Evolutionary conservation across 1,284 basidiomycete species (phyloP), one percentile per base, ranked within the genome.

Genomic region (Lentinus polychrous): DNA sequence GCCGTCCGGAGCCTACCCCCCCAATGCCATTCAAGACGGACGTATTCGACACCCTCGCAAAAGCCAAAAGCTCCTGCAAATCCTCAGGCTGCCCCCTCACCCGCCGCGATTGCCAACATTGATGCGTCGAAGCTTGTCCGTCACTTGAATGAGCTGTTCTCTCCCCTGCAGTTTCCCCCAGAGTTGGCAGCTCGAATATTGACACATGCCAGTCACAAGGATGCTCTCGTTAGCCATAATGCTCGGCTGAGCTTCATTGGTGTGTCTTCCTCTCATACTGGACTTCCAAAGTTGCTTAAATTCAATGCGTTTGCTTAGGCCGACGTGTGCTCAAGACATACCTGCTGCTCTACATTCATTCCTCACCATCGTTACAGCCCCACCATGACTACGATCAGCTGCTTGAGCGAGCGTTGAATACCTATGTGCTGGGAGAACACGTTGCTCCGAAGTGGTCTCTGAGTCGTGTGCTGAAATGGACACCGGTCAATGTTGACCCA

Each of bases 251-350:
- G 75, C 32, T 91, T 91, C 57, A 72, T 88, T 38, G 86, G 86
- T 86, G 50, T 43, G 72, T 56, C 8, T 3, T 10, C 17, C n/a
- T 14, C 12, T 18, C 38, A 27, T 46, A 36, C 37, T 46, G 50
- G 5, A 14, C 44, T 15, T 11, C 20, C 37, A 38, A 50, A 34
- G 32, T 6, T 11, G 41, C 15, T 11, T 22, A 11, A 23, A 8
- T 22, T 20, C 22, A 15, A 12, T 36, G 4, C 7, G 33, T 4
- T 40, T 4, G 22, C n/a, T 37, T 57, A 89, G 86, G 86, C 39
- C 81, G 87, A 45, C 76, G 88, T 49, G 82, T 86, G 18, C 68
- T 90, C 23, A 76, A 86, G 55, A 73, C 83, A 5, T 90, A 87
- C 62, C 74, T 85, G 40, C 69, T 81, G 35, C 71, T 89, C 39